Base-by-base conservation (phyloP, 768 basidiomycete genomes). In the Mycena metata region DNA sequence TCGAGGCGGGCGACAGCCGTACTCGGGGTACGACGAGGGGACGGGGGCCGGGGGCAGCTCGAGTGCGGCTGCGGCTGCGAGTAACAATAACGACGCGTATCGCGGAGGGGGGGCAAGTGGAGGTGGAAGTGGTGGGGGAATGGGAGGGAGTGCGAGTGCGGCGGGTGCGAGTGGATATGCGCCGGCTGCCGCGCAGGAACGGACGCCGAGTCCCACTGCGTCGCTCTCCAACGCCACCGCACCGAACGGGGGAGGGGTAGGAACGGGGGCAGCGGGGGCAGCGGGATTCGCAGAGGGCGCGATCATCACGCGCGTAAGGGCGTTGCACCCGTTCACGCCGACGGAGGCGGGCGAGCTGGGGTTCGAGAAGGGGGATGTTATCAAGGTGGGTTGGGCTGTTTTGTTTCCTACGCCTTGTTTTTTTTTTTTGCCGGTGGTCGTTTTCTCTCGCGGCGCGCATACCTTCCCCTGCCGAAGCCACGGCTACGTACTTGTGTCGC, bases 361-460 rank as follows among this genome's bases (percentile, higher is more conserved):
- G 1, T 97, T 99, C 75, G 91, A 95, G 57, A 92, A 92, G 71
- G 97, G 96, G 2, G 96, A 98, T 71, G 84, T 97, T 51, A 96
- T 98, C 83, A 95, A 96, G 75, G 67, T 69, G 50, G 26, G 58
- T 60, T 47, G 23, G 13, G 11, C 4, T 39, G 5, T 15, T 15
- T 39, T 39, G 11, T 15, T 39, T 39, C 36, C 36, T 12, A 36
- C 12, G 6, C 36, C 12, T 39, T 39, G 39, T 11, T 39, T 36
- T 36, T 36, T 36, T 36, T 7, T 36, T 36, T 7, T 36, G 12
- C 12, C n/a, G n/a, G n/a, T n/a, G n/a, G n/a, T n/a, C n/a, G n/a
- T n/a, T n/a, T n/a, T n/a, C n/a, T n/a, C n/a, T n/a, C n/a, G n/a
- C n/a, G n/a, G n/a, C n/a, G n/a, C n/a, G n/a, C n/a, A n/a, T n/a